Conservation (phyloP, 2,329 filamentous ascomycete species). For the Diatrype stigma region DNA sequence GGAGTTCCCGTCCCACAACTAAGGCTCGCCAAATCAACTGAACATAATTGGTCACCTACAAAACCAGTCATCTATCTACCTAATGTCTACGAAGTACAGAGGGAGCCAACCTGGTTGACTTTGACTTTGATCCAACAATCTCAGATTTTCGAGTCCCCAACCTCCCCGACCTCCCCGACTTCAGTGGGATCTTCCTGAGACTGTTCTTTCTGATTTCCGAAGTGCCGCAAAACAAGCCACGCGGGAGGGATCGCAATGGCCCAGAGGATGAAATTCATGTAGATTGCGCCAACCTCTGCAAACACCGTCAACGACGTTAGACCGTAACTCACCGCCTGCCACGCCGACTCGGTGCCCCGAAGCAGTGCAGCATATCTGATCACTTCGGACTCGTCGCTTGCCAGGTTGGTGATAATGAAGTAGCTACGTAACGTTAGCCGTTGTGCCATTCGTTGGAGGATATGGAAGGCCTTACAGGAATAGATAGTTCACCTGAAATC, state of each 20-base stretch:
- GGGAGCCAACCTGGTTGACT: too few species aligned
- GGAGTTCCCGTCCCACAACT: too few species aligned
- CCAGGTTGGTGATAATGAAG: conserved; percentile 66
- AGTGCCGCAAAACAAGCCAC: conserved; percentile 60
- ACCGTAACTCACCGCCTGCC: conserved; percentile 70
- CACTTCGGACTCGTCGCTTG: conserved; percentile 57
- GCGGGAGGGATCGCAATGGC: conserved; percentile 58
- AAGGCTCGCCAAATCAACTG: too few species aligned
- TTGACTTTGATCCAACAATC: too few species aligned
- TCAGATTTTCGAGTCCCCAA: neutral
- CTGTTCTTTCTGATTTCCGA: conserved; percentile 34
- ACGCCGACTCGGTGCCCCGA: conserved; percentile 67
- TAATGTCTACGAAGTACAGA: too few species aligned
- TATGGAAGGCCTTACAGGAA: conserved; percentile 48
- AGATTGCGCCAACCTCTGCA: conserved; percentile 61
- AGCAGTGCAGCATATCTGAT: conserved; percentile 65
- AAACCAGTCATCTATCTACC: too few species aligned
- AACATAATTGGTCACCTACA: too few species aligned
- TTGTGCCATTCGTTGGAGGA: neutral
- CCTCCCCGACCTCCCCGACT: neutral
- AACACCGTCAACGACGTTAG: conserved; percentile 59
- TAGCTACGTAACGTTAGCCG: conserved; percentile 41
- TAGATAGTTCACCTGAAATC: conserved; percentile 71
- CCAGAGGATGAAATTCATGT: conserved; percentile 69
- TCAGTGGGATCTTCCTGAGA: neutral